phyloP scores from a whole-genome alignment of 1,139 yeast genomes.

The Candida sojae region DNA sequence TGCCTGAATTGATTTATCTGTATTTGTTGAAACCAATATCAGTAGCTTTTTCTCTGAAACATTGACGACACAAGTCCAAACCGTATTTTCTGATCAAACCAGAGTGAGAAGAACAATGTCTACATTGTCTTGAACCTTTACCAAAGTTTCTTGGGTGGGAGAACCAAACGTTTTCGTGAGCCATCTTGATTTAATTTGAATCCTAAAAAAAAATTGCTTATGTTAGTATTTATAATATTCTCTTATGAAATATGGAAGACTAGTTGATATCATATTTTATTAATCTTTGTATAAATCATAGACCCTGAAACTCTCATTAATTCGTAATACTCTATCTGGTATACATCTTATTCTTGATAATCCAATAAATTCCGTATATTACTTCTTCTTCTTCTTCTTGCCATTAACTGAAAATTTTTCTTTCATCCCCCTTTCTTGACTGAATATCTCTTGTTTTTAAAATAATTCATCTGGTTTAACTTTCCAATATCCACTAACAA shows the following conservation, averaged over 20 bases:
- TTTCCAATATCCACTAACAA: background rate
- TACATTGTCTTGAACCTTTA: slow-evolving; percentile 99
- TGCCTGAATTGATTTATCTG: slow-evolving; percentile 60
- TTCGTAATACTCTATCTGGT: too few relatives aligned
- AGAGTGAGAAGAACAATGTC: slow-evolving; percentile 98
- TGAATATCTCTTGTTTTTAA: too few relatives aligned
- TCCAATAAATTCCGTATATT: background rate
- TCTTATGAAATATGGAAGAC: too few relatives aligned
- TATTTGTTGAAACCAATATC: slow-evolving; percentile 99
- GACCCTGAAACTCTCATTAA: too few relatives aligned
- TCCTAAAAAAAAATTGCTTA: slow-evolving; percentile 19
- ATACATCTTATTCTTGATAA: too few relatives aligned
- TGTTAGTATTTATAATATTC: slow-evolving; percentile 24
- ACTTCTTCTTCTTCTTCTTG: background rate
- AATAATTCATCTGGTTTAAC: too few relatives aligned
- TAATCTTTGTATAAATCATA: too few relatives aligned
- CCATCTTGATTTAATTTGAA: slow-evolving; percentile 59
- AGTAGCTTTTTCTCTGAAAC: slow-evolving; percentile 99
- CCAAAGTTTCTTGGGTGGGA: slow-evolving; percentile 99
- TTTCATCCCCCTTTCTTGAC: background rate
- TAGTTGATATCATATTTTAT: too few relatives aligned
- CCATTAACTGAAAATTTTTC: background rate
- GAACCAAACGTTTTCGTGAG: slow-evolving; percentile 99
- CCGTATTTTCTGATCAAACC: slow-evolving; percentile 99
- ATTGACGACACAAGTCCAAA: slow-evolving; percentile 99